Conservation (phyloP, 257 asterid species). For the Gentiana dahurica region DNA sequence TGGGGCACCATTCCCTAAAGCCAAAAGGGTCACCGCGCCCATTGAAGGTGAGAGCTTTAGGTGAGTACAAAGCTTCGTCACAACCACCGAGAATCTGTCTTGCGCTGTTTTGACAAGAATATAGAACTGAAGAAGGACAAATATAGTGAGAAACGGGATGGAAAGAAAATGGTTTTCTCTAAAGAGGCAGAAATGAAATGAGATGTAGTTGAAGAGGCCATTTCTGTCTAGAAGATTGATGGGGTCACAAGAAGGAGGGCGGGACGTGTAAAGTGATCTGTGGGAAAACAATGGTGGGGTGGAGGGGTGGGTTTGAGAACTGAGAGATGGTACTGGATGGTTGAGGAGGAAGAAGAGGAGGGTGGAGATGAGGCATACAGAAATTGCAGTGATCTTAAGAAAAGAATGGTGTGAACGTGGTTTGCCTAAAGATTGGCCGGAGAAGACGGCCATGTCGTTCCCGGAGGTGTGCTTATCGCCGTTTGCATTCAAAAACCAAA, state of each 20-base stretch:
- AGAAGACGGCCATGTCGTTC: constrained; percentile 79
- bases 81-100: constrained; percentile 76
- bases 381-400: constrained; percentile 26
- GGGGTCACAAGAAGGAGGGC: constrained; percentile 25
- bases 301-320: constrained; percentile 7
- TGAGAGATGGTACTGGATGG: constrained; percentile 11
- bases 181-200: constrained; percentile 54
- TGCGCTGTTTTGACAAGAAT: constrained; percentile 87
- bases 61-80: constrained; percentile 62
- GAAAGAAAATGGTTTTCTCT: constrained; percentile 36
- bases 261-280: constrained; percentile 21
- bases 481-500: too few species aligned
- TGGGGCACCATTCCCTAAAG: constrained; percentile 95
- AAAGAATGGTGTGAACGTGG: not conserved
- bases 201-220: constrained; percentile 57
- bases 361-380: constrained; percentile 28
- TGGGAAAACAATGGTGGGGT: constrained; percentile 14
- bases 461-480: too few species aligned
- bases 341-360: constrained; percentile 41
- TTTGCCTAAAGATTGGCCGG: not conserved
- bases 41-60: constrained; percentile 71
- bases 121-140: constrained; percentile 66
- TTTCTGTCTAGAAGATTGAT: constrained; percentile 24
- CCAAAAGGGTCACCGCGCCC: constrained; percentile 96
- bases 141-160: constrained; percentile 46